Conservation (phyloP, 2,329 filamentous ascomycete species). For the Aureobasidium sp. region DNA sequence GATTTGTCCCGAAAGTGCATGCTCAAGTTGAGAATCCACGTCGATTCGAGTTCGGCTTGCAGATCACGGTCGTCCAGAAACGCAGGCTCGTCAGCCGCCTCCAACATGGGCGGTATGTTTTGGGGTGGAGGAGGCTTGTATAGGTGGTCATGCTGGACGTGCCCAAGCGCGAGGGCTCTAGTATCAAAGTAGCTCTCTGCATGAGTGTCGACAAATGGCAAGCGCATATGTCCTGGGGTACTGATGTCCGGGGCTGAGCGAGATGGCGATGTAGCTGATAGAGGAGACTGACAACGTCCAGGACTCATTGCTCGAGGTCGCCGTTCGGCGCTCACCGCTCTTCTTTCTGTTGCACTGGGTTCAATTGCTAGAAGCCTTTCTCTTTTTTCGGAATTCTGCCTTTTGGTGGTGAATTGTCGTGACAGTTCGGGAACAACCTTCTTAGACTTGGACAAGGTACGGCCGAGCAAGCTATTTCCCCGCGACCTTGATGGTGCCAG, state of each 20-base stretch:
- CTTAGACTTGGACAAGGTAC: constrained; percentile 27
- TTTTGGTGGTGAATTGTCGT: constrained; percentile 69
- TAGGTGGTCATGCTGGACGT: not conserved
- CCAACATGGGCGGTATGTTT: not conserved
- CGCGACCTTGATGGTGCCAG: constrained; percentile 1
- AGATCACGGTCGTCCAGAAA: constrained; percentile 54
- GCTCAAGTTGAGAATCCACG: constrained; percentile 94
- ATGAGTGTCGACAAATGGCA: not conserved
- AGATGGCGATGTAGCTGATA: constrained; percentile 30
- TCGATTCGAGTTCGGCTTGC: constrained; percentile 73
- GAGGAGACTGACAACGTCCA: constrained; percentile 39
- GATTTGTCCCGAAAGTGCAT: constrained; percentile 97
- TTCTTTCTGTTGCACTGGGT: constrained; percentile 58
- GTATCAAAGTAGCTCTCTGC: constrained; percentile 1
- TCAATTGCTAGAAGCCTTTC: constrained; percentile 63
- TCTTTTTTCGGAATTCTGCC: constrained; percentile 74
- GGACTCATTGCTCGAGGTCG: constrained; percentile 33
- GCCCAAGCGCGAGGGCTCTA: not conserved
- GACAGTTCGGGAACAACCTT: constrained; percentile 74
- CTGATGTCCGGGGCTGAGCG: constrained; percentile 33
- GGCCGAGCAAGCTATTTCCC: constrained; percentile 9
- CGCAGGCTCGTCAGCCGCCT: constrained; percentile 22
- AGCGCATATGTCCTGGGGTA: constrained; percentile 6
- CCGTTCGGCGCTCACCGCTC: constrained; percentile 61
- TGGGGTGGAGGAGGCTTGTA: not conserved